These are phyloP conservation scores for Fusarium fracticaudum DNA, from an alignment of 2,329 filamentous ascomycete genomes.

Conservation along the genomic window DNA sequence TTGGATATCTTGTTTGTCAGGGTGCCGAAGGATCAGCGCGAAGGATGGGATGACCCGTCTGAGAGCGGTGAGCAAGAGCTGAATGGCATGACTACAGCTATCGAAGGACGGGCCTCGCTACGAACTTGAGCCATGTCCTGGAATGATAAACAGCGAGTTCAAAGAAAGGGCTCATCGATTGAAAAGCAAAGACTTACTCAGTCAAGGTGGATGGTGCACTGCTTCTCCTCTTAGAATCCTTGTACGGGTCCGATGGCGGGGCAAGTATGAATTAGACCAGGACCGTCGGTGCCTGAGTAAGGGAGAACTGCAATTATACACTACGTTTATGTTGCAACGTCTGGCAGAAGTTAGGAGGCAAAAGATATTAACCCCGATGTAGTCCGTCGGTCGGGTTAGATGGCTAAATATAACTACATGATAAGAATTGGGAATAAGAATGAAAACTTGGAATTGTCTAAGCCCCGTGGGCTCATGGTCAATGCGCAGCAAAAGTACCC, in stretches of 20 bases:
- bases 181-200: background rate
- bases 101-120: background rate
- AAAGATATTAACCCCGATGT: background rate
- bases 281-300: background rate
- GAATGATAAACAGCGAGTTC: accelerated
- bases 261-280: accelerated
- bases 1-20: conserved; percentile 14
- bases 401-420: background rate
- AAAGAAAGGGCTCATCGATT: too few relatives aligned
- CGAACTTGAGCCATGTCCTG: background rate
- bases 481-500: background rate
- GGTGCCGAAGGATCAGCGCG: conserved; percentile 15
- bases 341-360: accelerated
- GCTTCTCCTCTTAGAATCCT: background rate
- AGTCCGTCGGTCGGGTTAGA: background rate
- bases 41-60: conserved; percentile 13
- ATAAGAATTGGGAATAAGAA: background rate
- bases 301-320: accelerated
- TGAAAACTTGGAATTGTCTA: background rate
- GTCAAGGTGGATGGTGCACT: too few relatives aligned
- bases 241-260: background rate
- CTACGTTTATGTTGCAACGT: accelerated
- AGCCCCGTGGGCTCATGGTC: background rate
- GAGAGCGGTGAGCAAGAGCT: background rate
- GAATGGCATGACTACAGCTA: background rate